Evolutionary conservation across 768 basidiomycete genomes (phyloP).

Genomic region (Mycena olivaceomarginata): DNA sequence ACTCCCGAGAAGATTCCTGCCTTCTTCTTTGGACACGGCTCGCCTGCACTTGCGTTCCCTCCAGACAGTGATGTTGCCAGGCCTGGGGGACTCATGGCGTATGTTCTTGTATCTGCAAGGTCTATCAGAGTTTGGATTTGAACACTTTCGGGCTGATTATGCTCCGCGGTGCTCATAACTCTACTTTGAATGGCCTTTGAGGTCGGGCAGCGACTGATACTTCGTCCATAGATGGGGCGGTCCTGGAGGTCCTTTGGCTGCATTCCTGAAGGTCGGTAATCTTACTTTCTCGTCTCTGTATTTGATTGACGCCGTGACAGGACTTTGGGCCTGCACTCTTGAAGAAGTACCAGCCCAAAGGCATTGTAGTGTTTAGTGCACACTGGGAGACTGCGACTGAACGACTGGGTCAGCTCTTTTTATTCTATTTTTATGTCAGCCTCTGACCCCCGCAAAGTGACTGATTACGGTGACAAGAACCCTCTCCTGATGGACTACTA

Average conservation of each 20-base stretch:
- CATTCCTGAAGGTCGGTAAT: constrained; percentile 71
- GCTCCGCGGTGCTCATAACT: no score
- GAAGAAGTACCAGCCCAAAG: constrained; percentile 84
- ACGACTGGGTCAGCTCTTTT: constrained; percentile 67
- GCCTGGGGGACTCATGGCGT: constrained; percentile 46
- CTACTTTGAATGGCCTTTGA: no score
- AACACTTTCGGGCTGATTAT: not conserved
- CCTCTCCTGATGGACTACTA: constrained; percentile 84
- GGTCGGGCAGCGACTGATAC: not conserved
- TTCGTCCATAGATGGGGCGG: constrained; percentile 53
- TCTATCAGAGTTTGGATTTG: not conserved
- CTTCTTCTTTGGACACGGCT: constrained; percentile 88
- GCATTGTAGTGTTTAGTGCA: constrained; percentile 89
- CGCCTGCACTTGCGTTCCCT: constrained; percentile 69
- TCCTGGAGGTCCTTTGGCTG: constrained; percentile 71
- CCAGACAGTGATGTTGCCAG: constrained; percentile 35
- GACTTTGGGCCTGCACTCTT: constrained; percentile 80
- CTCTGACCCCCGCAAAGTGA: constrained; percentile 63
- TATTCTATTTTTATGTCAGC: not conserved
- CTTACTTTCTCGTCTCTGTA: not conserved
- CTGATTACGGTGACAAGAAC: constrained; percentile 87
- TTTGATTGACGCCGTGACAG: not conserved
- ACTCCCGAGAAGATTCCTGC: constrained; percentile 79
- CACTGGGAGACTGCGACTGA: constrained; percentile 85
- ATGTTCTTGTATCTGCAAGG: constrained; percentile 18